Base-by-base conservation (phyloP, 108 stramenopile genomes). In the Cyclotella cryptica region DNA sequence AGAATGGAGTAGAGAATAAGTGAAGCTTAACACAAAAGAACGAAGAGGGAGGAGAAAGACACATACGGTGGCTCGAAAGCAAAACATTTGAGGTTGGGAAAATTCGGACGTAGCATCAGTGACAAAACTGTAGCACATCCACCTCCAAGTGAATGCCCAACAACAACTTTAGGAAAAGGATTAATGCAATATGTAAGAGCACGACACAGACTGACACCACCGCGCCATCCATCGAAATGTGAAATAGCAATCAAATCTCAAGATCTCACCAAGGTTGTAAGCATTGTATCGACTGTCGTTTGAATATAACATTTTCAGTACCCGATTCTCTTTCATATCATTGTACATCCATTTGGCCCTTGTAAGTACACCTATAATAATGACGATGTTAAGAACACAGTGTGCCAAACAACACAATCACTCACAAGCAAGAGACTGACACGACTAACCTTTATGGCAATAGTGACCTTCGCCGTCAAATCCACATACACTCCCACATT, bases 31-130 rank as follows among this genome's bases (percentile, higher is more conserved):
- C 24, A n/a, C 17, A 35, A 52, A 53, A 4, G 29, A 54, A 22
- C 3, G 7, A 9, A 12, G 22, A 30, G 10, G 15, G 24, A 68
- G 30, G 35, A 53, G n/a, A 40, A 1, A 53, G 8, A 51, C 15
- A 68, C 67, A 52, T 29, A 68, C 46, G 73, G 63, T 42, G 73
- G 73, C 42, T 74, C 73, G 54, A 61, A 74, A 0, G 73, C 73
- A 22, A 53, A 74, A 22, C 73, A 74, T 49, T 74, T 64, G 5
- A 74, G 21, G 18, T 30, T 26, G 9, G 73, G 73, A 54, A 64
- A 74, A 24, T 40, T 46, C 8, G 73, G 63, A 24, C 73, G 73
- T 8, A 74, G 39, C 73, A 74, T 74, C 6, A 65, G 30, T 0
- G 55, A 44, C 41, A 74, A 54, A 19, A 74, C 62, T 42, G 19